phyloP scores from a whole-genome alignment of 345 rosid genomes.

The Citrus sinensis region DVS_A1.0 CM039162.1:10148501-10149000 shows the following conservation, averaged over 20 bases:
- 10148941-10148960: too few relatives aligned
- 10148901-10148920: too few relatives aligned
- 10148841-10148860: too few relatives aligned
- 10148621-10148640: neutral
- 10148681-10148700: neutral
- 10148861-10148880: too few relatives aligned
- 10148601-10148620: neutral
- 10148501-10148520: neutral
- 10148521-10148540: neutral
- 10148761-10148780: slow-evolving; percentile 91
- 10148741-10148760: slow-evolving; percentile 72
- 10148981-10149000: too few relatives aligned
- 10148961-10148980: too few relatives aligned
- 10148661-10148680: neutral
- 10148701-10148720: neutral
- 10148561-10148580: neutral
- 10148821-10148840: too few relatives aligned
- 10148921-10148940: too few relatives aligned
- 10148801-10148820: too few relatives aligned
- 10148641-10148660: neutral
- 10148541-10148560: neutral
- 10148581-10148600: neutral
- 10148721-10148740: slow-evolving; percentile 83
- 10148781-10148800: slow-evolving; percentile 52
- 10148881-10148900: too few relatives aligned